Percentiles rank a stretch among this genome's conserved stretches.
These are phyloP conservation scores for Toxoplasma gondii DNA, from an alignment of 169 alveolate genomes.

Conservation along the genomic window DNA sequence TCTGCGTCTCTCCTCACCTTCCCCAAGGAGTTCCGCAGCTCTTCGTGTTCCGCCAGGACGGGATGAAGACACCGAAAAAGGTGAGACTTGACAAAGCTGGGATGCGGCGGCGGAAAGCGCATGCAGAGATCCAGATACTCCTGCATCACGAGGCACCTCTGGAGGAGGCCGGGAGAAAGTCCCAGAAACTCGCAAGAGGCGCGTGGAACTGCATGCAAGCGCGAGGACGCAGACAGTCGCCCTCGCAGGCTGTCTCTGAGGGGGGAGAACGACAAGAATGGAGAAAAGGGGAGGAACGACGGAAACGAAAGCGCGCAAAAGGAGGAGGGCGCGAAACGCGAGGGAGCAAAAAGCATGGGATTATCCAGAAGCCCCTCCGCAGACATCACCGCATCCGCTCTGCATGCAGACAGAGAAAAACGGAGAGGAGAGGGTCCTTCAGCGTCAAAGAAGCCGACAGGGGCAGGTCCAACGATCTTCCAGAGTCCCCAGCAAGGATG, in stretches of 20 bases:
- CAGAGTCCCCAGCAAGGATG: too few species aligned
- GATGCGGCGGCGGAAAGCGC: background rate
- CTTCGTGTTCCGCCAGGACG: background rate
- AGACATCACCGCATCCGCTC: slow-evolving; percentile 73
- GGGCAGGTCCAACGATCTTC: too few species aligned
- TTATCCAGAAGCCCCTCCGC: slow-evolving; percentile 66
- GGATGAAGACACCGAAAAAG: slow-evolving; percentile 44
- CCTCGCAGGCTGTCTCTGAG: background rate
- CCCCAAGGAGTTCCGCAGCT: background rate
- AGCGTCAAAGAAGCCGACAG: too few species aligned
- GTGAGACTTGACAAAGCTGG: slow-evolving; percentile 31
- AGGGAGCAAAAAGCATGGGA: slow-evolving; percentile 57
- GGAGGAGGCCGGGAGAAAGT: background rate
- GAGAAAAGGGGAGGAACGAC: background rate
- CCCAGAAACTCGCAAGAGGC: background rate
- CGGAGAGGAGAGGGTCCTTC: background rate
- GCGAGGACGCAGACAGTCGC: background rate
- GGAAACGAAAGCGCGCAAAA: background rate
- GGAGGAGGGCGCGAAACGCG: background rate
- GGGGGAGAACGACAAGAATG: background rate
- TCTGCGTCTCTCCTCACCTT: background rate
- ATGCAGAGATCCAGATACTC: slow-evolving; percentile 19
- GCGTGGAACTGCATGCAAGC: background rate
- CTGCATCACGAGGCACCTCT: slow-evolving; percentile 6
- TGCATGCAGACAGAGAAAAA: background rate